Base-by-base conservation (phyloP, 345 rosid species). In the Turnera subulata region DNA sequence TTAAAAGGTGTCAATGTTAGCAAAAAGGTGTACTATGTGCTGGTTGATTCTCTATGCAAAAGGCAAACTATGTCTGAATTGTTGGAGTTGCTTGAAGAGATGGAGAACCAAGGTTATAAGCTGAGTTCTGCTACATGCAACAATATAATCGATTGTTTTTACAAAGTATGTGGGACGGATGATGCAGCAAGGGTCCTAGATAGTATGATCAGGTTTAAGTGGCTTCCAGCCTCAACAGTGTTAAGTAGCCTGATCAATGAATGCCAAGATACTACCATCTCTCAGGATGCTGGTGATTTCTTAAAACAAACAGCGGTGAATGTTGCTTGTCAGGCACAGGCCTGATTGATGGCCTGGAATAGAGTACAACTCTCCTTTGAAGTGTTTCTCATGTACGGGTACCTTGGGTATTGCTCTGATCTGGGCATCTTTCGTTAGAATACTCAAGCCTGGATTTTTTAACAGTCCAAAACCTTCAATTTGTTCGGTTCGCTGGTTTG, bases 161-260 rank as follows among this genome's bases (percentile, higher is more conserved):
- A 68, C 44, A 73, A 73, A 75, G 69, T 64, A 20, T 79, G 82
- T 53, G 70, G 32, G 55, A 58, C 38, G 25, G 85, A 78, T 17
- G 68, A 73, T 59, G 95, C 90, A 53, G 78, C 54, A 56, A 72
- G 58, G 50, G 72, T 82, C 70, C 58, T 73, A 57, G 81, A 84
- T 72, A 68, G 67, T 40, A 67, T 86, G 77, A 66, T 75, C 44
- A 68, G 62, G 59, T 77, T 73, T 48, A 64, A 74, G 56, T 82
- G 87, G 71, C 68, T 84, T 50, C 78, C 81, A 48, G 72, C 73
- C 18, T 69, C 84, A 42, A 71, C 68, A 45, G 66, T 19, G 65
- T 29, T 80, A 56, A 61, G 40, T 53, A 76, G 70, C 58, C 19
- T 78, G 2, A 20, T 61, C 23, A 58, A 55, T 22, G 57, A 58